phyloP scores from a whole-genome alignment of 2,329 filamentous ascomycete species.

The Venturiaceae sp. region DNA sequence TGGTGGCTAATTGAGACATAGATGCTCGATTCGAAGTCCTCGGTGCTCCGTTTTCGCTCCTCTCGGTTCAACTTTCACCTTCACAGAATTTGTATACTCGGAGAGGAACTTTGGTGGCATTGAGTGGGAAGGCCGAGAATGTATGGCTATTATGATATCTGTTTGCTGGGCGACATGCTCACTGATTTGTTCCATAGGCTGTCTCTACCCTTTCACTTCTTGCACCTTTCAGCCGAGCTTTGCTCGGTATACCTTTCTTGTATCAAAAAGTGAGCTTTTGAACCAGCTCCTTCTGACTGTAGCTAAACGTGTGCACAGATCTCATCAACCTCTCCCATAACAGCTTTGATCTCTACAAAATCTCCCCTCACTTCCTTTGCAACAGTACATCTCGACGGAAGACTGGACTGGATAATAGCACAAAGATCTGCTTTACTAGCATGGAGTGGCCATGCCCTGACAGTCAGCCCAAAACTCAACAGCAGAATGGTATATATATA shows the following conservation, averaged over 20 bases:
- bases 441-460: conserved; percentile 87
- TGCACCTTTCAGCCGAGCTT: conserved; percentile 69
- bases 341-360: conserved; percentile 79
- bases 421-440: conserved; percentile 85
- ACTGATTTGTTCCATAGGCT: conserved; percentile 43
- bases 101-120: conserved; percentile 79
- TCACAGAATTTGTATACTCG: conserved; percentile 91
- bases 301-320: conserved; percentile 39
- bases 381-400: conserved; percentile 82
- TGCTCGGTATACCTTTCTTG: conserved; percentile 83
- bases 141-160: conserved; percentile 32
- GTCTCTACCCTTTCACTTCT: conserved; percentile 83
- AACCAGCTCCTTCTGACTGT: too few relatives aligned
- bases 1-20: conserved; percentile 29
- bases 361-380: conserved; percentile 79
- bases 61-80: conserved; percentile 85
- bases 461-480: conserved; percentile 66
- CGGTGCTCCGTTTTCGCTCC: conserved; percentile 82
- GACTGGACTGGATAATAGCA: conserved; percentile 88
- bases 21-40: conserved; percentile 94
- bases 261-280: conserved; percentile 61
- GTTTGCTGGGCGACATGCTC: neutral
- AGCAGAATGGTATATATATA: conserved; percentile 49
- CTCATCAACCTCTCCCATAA: conserved; percentile 78
- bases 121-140: conserved; percentile 86